Evolutionary conservation across 2,329 filamentous ascomycete genomes (phyloP), one percentile per base, ranked within the genome.

Genomic region (Emydomyces testavorans): DNA sequence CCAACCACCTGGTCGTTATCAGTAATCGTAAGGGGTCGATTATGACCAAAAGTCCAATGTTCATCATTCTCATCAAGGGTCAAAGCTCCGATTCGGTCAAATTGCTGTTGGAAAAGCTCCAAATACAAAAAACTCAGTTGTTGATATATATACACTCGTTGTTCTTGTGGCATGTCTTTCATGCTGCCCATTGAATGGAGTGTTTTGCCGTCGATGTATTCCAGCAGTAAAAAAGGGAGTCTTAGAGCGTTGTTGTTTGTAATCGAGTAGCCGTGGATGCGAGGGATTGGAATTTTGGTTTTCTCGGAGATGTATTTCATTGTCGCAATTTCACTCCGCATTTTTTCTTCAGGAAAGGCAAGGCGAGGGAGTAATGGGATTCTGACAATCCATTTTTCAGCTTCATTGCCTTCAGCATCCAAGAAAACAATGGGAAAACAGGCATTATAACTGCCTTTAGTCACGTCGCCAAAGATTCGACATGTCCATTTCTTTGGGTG

Each of bases 231-330:
- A 31, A 50, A 52, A 0, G 50, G 50, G n/a, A 50, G 18, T n/a
- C n/a, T n/a, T n/a, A 50, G 49, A 20, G 44, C 6, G 21, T 48
- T 51, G 42, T 51, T 35, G 32, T 24, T 20, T 8, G 31, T 44
- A 11, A 48, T 48, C 3, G 49, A 48, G 18, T 48, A 51, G n/a
- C 24, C 31, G 21, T 29, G 24, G 2, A 48, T 36, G 20, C 45
- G 45, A n/a, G 61, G 52, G 40, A 54, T 53, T 28, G 53, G 52
- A 41, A 55, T 54, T 5, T 44, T 54, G n/a, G 52, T 52, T 24
- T 46, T 55, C 31, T 52, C 45, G 15, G 52, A 39, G 18, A 56
- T 38, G 34, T 42, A 48, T 38, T 48, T 48, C 46, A 48, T 48
- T 35, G 38, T 48, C 18, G 46, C 46, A 35, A 48, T 48, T 23